Evolutionary conservation across 306 rosid genomes (phyloP).

Genomic region (Cyamopsis tetragonoloba): DNA sequence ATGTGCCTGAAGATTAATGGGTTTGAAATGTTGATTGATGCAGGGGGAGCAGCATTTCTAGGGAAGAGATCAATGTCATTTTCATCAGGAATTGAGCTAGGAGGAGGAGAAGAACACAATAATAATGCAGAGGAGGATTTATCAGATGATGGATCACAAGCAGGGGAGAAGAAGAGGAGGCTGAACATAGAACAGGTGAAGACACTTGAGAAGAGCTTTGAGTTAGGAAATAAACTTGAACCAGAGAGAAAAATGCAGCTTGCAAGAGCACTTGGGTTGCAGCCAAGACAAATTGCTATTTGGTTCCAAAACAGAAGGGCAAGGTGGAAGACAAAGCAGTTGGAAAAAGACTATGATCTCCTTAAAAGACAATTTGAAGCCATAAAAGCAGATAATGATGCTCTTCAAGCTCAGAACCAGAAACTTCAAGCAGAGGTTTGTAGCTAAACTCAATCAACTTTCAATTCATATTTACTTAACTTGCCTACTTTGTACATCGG

Average conservation of each 20-base stretch:
- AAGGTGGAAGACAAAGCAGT: conserved; percentile 93
- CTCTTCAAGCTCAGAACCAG: conserved; percentile 70
- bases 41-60: conserved; percentile 70
- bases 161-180: conserved; percentile 90
- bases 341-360: conserved; percentile 86
- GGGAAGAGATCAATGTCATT: conserved; percentile 90
- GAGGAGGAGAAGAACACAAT: conserved; percentile 72
- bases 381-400: conserved; percentile 68
- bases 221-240: conserved; percentile 88
- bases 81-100: conserved; percentile 74
- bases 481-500: no score
- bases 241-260: conserved; percentile 97
- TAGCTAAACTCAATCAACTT: not conserved
- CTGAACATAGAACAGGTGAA: conserved; percentile 88
- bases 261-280: conserved; percentile 82
- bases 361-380: conserved; percentile 81
- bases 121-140: conserved; percentile 79
- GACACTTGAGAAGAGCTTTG: conserved; percentile 92
- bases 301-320: conserved; percentile 97
- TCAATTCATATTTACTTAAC: no score
- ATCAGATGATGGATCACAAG: conserved; percentile 88
- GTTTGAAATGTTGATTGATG: conserved; percentile 26
- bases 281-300: conserved; percentile 88
- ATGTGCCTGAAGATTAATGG: not conserved
- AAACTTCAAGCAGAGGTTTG: conserved; percentile 86